Evolutionary conservation across 2,329 filamentous ascomycete genomes (phyloP), one percentile per base, ranked within the genome.

Genomic region (Karstenula rhodostoma): DNA sequence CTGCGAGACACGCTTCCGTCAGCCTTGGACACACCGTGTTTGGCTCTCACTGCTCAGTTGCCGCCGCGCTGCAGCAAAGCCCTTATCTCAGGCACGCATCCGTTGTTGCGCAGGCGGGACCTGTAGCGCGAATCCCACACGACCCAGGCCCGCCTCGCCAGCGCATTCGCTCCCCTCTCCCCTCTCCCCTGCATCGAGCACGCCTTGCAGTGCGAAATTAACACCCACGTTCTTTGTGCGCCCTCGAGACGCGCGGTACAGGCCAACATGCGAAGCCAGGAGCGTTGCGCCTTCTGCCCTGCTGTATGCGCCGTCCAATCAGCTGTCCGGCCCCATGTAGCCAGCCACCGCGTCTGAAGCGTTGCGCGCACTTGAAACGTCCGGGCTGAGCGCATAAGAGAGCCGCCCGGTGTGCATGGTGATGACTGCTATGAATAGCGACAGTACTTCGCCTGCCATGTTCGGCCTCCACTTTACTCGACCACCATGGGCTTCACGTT

Each of bases 351-450:
- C 52, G 58, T 48, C 42, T 52, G 54, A 60, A 43, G 50, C 48
- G 57, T 56, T 32, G 62, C 60, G 60, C 63, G 51, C 40, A 51
- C 27, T 22, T 67, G 65, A 67, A 67, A 67, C 65, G 56, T 47
- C 40, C 47, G 33, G 33, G 35, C 50, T 53, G 35, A 43, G 50
- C 35, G 50, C 50, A 43, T 53, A 35, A 43, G 35, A 43, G 35
- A 53, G 15, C 35, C 50, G 35, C 50, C 50, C 50, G 43, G 35
- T 40, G 33, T 40, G 33, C 48, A 51, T 32, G 48, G 48, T 43
- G n/a, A n/a, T n/a, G n/a, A n/a, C n/a, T n/a, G 50, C 50, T 53
- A 53, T 42, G 23, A 42, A 42, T 53, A 53, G 50, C 27, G 9
- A 4, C 48, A 25, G 23, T 35, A 29, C 50, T 43, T 13, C 8